Evolutionary conservation across 2,329 filamentous ascomycete genomes (phyloP).

Genomic region (Gnomoniopsis sp.): DNA sequence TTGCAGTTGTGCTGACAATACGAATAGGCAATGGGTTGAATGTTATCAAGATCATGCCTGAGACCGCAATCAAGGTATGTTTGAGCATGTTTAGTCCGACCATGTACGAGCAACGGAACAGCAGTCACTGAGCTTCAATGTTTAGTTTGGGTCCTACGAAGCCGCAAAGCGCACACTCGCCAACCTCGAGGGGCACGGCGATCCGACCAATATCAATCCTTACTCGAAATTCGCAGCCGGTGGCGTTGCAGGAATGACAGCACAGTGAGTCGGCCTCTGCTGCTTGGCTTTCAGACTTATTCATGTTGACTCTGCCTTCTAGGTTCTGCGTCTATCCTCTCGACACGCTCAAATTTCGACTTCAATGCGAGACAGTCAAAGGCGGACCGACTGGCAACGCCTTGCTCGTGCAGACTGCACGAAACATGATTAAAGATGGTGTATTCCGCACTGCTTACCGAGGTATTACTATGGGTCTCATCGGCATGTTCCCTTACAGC

Average conservation of each 20-base stretch:
- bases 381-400: slow-evolving; percentile 80
- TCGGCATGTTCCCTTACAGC: slow-evolving; percentile 97
- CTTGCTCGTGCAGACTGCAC: slow-evolving; percentile 76
- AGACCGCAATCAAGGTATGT: slow-evolving; percentile 82
- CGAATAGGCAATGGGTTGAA: slow-evolving; percentile 85
- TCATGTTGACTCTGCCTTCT: slow-evolving; percentile 14
- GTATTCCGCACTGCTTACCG: slow-evolving; percentile 80
- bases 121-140: neutral
- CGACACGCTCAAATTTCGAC: slow-evolving; percentile 75
- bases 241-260: slow-evolving; percentile 88
- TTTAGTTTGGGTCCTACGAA: slow-evolving; percentile 87
- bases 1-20: slow-evolving; percentile 7
- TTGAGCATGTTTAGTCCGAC: too few relatives aligned
- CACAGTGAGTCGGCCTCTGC: slow-evolving; percentile 60
- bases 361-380: slow-evolving; percentile 91
- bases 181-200: slow-evolving; percentile 80
- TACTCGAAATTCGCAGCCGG: slow-evolving; percentile 89
- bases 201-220: slow-evolving; percentile 74
- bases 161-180: slow-evolving; percentile 86
- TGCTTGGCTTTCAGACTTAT: neutral
- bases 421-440: slow-evolving; percentile 79
- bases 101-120: neutral
- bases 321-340: slow-evolving; percentile 92
- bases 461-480: slow-evolving; percentile 85
- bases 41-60: slow-evolving; percentile 96